A percentile compares a stretch with the other conserved stretches of the same genome.
Evolutionary conservation across 345 rosid genomes (phyloP).

Genomic region (Brassica cretica): DNA sequence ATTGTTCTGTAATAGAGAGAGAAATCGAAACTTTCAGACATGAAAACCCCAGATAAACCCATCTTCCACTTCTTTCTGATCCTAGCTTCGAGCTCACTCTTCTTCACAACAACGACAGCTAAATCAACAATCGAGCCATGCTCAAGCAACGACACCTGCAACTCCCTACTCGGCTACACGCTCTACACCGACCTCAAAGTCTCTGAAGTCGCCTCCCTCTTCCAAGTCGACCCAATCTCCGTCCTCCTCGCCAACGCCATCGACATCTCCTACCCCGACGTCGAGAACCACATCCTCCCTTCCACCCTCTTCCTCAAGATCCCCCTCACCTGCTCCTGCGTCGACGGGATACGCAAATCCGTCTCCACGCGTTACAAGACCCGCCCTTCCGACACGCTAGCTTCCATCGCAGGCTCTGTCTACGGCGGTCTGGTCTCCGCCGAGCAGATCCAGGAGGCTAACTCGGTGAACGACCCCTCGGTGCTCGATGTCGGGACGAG

Average conservation of each 20-base stretch:
- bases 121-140: conserved; percentile 98
- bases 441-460: conserved; percentile 88
- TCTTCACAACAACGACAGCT: conserved; percentile 34
- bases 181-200: conserved; percentile 98
- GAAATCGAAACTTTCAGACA: background rate
- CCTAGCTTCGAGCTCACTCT: conserved; percentile 38
- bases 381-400: conserved; percentile 75
- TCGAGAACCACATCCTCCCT: conserved; percentile 93
- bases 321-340: conserved; percentile 81
- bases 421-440: conserved; percentile 88
- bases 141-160: conserved; percentile 84
- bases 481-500: conserved; percentile 79
- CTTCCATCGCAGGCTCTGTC: conserved; percentile 63
- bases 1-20: background rate
- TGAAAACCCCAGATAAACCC: conserved; percentile 41
- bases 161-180: conserved; percentile 86
- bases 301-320: conserved; percentile 75
- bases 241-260: conserved; percentile 84
- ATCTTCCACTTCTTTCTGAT: conserved; percentile 22
- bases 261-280: conserved; percentile 94
- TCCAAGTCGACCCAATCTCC: conserved; percentile 87
- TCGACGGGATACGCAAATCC: conserved; percentile 89
- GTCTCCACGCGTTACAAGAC: conserved; percentile 80
- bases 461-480: conserved; percentile 76
- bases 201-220: conserved; percentile 94